Percentiles rank a stretch among this genome's conserved stretches.
Evolutionary conservation across 768 basidiomycete species (phyloP).

Genomic region (Sporobolomyces pararoseus): DNA sequence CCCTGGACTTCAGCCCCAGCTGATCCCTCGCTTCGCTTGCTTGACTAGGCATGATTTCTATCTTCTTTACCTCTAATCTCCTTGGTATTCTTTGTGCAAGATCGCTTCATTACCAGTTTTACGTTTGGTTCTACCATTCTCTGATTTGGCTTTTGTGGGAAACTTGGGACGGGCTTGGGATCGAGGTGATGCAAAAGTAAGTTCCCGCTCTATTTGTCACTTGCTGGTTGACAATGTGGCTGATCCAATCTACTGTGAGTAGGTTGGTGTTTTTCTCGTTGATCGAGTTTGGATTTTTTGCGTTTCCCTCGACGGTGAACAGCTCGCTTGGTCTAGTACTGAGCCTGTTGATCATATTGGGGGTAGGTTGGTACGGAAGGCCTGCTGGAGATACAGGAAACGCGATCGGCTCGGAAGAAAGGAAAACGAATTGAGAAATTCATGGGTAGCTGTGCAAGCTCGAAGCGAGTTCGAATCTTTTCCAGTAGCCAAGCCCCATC

Average conservation of each 20-base stretch:
- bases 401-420: neutral
- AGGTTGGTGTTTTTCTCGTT: slow-evolving; percentile 21
- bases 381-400: neutral
- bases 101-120: slow-evolving; percentile 96
- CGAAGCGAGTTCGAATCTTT: too few species aligned
- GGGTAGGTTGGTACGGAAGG: slow-evolving; percentile 20
- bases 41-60: slow-evolving; percentile 64
- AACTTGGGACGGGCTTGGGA: slow-evolving; percentile 31
- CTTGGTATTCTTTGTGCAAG: slow-evolving; percentile 88
- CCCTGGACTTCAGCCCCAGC: neutral
- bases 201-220: neutral
- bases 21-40: neutral
- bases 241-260: too few species aligned
- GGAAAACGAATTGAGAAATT: neutral
- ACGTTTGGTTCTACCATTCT: slow-evolving; percentile 93
- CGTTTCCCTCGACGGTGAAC: slow-evolving; percentile 27
- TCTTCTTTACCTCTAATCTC: slow-evolving; percentile 85
- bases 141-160: slow-evolving; percentile 74
- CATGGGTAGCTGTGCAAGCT: too few species aligned
- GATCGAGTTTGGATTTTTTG: slow-evolving; percentile 23
- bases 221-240: neutral
- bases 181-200: slow-evolving; percentile 23
- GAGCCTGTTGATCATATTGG: slow-evolving; percentile 13
- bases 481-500: too few species aligned
- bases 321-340: slow-evolving; percentile 23